Evolutionary conservation across 2,329 filamentous ascomycete genomes (phyloP), one percentile per base, ranked within the genome.

Genomic region (Penicillium glabrum): DNA sequence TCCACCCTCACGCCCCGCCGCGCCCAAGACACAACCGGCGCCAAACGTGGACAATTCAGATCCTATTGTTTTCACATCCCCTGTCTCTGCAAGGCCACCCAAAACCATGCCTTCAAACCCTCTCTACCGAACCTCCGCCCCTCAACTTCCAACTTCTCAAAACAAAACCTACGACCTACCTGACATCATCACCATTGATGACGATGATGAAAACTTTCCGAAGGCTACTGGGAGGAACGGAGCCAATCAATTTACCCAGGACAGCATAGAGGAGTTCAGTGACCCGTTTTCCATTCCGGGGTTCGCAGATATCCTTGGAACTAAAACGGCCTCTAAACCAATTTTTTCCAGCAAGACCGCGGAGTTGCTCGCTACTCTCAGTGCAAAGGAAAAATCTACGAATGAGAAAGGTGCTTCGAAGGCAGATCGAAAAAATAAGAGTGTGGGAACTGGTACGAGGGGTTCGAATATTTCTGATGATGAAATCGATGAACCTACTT

Each of bases 401-500:
- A 46, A 27, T 24, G 24, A 8, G 9, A 39, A 46, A 6, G 5
- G 11, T 37, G 14, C 10, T 6, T 21, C 39, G 3, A 46, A 60
- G 52, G n/a, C 1, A 46, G n/a, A 21, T 14, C 24, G 46, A 21
- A 61, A 64, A 35, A 60, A 61, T 27, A 57, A 57, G 49, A 54
- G 13, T 31, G 41, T 19, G 21, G 39, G 39, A 13, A 14, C 11
- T 19, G 19, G 39, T 41, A 48, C 44, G 51, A 41, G 16, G 53
- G 65, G 8, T 19, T 56, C 67, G 6, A 52, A 57, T 23, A 24
- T 66, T 5, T 63, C 65, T 14, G 69, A 67, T n/a, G 69, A 67
- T 54, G 66, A 69, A 5, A 29, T 86, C 6, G 82, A 82, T 1
- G 80, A 82, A 26, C 70, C 83, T 23, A 63, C 64, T 6, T 70